Base-by-base conservation (phyloP, 2,329 filamentous ascomycete genomes). In the Microsporum audouinii region DNA sequence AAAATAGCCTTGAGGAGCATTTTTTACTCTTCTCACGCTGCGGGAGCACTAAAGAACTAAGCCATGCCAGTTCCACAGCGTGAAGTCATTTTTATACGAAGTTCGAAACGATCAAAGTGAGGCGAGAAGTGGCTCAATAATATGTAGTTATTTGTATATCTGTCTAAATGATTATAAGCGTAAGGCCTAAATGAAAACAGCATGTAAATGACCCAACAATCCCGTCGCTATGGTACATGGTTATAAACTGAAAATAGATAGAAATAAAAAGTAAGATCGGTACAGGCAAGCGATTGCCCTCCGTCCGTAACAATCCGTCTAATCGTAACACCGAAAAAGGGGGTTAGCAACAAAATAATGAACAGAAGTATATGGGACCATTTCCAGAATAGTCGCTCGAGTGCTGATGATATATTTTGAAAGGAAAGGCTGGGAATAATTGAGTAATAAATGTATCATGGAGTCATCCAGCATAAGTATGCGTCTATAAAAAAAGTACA, bases 361-460 rank as follows among this genome's bases (percentile, higher is more conserved):
- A 29, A 29, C 23, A 51, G 45, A 27, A 33, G 27, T 12, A 5
- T n/a, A 49, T 31, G 23, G 23, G 27, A 51, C 23, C 3, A 51
- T 51, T 33, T 43, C 39, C 39, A 10, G 14, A 43, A 43, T n/a
- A 51, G 45, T 51, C 45, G 23, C 45, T 51, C 14, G 7, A 51
- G 27, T 12, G 45, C 45, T 51, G 45, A 14, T 12, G 45, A 51
- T 47, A 10, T 12, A 31, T 29, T 12, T 3, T 10, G n/a, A 57
- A 57, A 36, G 31, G 10, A 57, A 57, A 45, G 12, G 38, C 29
- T 58, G 2, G 36, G 29, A 43, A 43, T 29, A 31, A 36, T 6
- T 29, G 36, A 41, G 31, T 58, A 57, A 38, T 47, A 55, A 62
- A 56, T 38, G 36, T 34, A 36, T 27, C 47, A 39, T 58, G n/a